Evolutionary conservation across 192 early-diverging fungal genomes (phyloP), one percentile per base, ranked within the genome.

Genomic region (Piromyces finnis): DNA sequence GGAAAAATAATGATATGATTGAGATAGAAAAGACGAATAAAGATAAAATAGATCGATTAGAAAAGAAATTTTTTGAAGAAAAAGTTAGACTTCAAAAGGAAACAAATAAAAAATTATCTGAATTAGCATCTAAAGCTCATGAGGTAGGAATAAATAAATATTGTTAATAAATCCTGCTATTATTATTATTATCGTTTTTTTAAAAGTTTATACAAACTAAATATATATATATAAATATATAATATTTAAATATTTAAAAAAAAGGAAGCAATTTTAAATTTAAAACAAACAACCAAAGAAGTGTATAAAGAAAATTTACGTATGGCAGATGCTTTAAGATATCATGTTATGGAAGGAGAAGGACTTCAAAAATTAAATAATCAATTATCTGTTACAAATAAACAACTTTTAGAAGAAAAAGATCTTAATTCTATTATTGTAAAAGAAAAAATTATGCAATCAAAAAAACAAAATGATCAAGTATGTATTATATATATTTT

Each of bases 11-110:
- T 22, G 87, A 91, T 80, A 79, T 91, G 29, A 79, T 84, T 27
- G 90, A 91, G 77, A 89, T 88, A 18, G 88, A 91, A 80, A 80
- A 82, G 35, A 84, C 88, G 36, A 88, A 90, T 82, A 86, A 85
- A 78, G 90, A 90, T 28, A 87, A 83, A 17, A 81, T 91, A 14
- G 85, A 87, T 36, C 78, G 88, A 30, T 85, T 91, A 86, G 90
- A 91, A 80, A 86, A 88, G 32, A 91, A 91, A 82, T 90, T 89
- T 80, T 91, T 91, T 83, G 90, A 91, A 79, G 90, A 91, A 80
- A 91, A 90, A 80, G 88, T 91, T 78, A 80, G 90, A 77, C 83
- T 91, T 32, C 90, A 91, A 78, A 91, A 90, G 77, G 90, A 91
- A 41, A 87, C 88, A 17, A 89, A 90, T 68, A 81, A 84, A 32